Evolutionary conservation across 2,329 filamentous ascomycete genomes (phyloP).

Genomic region (Geosmithia morbida): DNA sequence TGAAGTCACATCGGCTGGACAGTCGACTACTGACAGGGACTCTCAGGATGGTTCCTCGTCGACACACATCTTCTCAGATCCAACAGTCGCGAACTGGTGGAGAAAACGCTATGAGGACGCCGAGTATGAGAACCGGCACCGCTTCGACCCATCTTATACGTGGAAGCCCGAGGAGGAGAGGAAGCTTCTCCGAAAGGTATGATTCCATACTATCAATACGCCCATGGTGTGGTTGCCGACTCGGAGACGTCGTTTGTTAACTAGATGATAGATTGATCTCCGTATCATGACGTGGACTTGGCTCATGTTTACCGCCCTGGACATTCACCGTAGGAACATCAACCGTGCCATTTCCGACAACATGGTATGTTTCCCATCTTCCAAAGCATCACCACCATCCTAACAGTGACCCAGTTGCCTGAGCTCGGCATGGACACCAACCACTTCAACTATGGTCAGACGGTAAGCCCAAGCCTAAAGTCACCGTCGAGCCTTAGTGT

Average conservation of each 20-base stretch:
- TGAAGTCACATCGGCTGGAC: neutral
- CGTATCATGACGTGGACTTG: slow-evolving; percentile 22
- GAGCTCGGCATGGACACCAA: slow-evolving; percentile 27
- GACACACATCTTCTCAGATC: slow-evolving; percentile 26
- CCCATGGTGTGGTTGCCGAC: slow-evolving; percentile 4
- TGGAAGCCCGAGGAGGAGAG: slow-evolving; percentile 34
- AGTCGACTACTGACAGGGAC: neutral
- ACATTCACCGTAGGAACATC: slow-evolving; percentile 30
- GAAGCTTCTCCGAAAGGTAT: slow-evolving; percentile 27
- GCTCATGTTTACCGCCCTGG: slow-evolving; percentile 32
- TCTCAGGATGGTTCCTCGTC: neutral
- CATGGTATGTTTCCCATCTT: slow-evolving; percentile 11
- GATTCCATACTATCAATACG: neutral
- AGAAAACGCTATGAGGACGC: slow-evolving; percentile 32
- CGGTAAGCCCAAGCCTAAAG: slow-evolving; percentile 8
- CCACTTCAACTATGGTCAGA: slow-evolving; percentile 28
- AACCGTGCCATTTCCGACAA: slow-evolving; percentile 25
- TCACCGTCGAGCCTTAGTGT: neutral
- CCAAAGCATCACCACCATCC: neutral
- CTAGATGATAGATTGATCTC: slow-evolving; percentile 33
- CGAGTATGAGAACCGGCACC: slow-evolving; percentile 34
- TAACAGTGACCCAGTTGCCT: slow-evolving; percentile 11
- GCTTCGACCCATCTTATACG: slow-evolving; percentile 31
- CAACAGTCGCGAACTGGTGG: slow-evolving; percentile 32
- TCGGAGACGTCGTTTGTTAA: too few relatives aligned